A percentile compares a stretch with the other conserved stretches of the same genome.
phyloP scores from a whole-genome alignment of 2,329 filamentous ascomycete species.

The Pseudogymnoascus sp. region DNA sequence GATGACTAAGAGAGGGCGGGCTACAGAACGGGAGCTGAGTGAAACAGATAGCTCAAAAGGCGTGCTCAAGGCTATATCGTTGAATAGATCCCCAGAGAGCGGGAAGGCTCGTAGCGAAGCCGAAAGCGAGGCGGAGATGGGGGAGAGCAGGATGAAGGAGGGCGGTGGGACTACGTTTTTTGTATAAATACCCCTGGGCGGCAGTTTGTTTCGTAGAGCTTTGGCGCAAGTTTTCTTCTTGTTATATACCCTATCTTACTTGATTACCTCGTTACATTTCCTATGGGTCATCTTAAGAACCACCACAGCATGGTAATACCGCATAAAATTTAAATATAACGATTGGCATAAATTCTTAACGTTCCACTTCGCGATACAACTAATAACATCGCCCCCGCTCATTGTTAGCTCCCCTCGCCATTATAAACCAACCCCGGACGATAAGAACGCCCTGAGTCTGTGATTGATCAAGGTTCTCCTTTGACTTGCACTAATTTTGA shows the following conservation, averaged over 20 bases:
- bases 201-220: neutral
- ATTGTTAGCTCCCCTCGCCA: no score
- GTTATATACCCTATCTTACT: neutral
- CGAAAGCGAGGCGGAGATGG: neutral
- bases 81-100: neutral
- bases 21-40: neutral
- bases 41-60: neutral
- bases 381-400: no score
- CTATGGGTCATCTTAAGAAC: no score
- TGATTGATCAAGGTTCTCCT: no score
- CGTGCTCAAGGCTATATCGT: neutral
- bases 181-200: slow-evolving; percentile 1
- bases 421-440: no score
- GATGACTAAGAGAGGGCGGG: neutral
- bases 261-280: neutral
- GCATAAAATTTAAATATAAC: no score
- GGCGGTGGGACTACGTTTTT: neutral
- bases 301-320: no score
- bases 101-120: neutral
- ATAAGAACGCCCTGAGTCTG: no score
- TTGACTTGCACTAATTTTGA: no score
- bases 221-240: neutral
- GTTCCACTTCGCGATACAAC: no score
- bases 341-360: no score
- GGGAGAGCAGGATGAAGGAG: neutral